Conservation (phyloP, 1,139 yeast species). For the Kodamaea sp. region DNA sequence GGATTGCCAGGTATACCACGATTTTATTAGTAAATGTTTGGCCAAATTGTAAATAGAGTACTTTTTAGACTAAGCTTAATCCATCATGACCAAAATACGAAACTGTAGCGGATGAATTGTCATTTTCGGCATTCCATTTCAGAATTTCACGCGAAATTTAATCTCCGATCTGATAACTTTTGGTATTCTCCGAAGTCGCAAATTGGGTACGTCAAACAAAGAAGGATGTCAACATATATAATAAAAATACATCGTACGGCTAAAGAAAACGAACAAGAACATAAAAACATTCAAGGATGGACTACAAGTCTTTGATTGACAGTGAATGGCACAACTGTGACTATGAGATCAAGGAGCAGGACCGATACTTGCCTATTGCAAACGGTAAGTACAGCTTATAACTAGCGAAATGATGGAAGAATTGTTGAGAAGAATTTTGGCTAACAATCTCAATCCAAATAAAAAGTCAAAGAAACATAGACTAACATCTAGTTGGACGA, state of each 20-base stretch:
- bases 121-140: no score
- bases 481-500: slow-evolving; percentile 22
- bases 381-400: slow-evolving; percentile 57
- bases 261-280: neutral
- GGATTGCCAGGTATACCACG: slow-evolving; percentile 36
- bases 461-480: neutral
- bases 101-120: no score
- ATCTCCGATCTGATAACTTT: slow-evolving; percentile 10
- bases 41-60: slow-evolving; percentile 12
- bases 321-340: slow-evolving; percentile 28
- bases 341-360: slow-evolving; percentile 71
- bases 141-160: neutral
- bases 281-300: slow-evolving; percentile 3
- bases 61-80: no score
- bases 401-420: no score
- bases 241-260: neutral
- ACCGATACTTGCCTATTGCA: slow-evolving; percentile 83
- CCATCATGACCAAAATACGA: no score
- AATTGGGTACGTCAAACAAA: slow-evolving; percentile 1
- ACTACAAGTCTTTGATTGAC: slow-evolving; percentile 4
- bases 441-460: neutral
- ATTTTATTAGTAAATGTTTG: slow-evolving; percentile 26
- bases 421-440: no score
- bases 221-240: neutral
- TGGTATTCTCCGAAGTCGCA: slow-evolving; percentile 12